A percentile compares a stretch with the other conserved stretches of the same genome.
Evolutionary conservation across 2,329 filamentous ascomycete species (phyloP).

Genomic region (Byssoonygena ceratinophila): DNA sequence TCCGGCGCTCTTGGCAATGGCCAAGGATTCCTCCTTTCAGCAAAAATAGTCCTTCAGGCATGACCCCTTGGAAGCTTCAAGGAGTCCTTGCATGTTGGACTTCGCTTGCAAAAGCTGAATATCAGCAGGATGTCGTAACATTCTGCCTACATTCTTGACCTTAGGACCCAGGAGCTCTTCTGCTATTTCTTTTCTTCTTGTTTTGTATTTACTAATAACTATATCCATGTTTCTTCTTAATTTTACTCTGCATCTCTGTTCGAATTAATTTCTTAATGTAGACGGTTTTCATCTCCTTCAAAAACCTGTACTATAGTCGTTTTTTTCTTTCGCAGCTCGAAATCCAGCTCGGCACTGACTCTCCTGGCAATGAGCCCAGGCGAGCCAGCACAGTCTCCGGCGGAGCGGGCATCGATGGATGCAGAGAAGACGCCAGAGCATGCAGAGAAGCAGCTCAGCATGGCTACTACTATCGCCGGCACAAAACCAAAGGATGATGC

Average conservation of each 20-base stretch:
- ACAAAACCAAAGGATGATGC: constrained; percentile 1
- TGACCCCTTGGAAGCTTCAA: not conserved
- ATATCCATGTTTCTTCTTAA: not conserved
- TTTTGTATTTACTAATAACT: not conserved
- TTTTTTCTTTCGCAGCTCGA: not conserved
- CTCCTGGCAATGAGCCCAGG: constrained; percentile 1
- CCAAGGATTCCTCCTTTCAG: not conserved
- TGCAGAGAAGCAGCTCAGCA: not conserved
- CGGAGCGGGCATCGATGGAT: not conserved
- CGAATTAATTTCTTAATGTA: not conserved
- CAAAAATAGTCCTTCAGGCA: not conserved
- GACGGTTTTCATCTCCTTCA: not conserved
- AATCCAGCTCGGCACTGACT: not conserved
- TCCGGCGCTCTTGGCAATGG: not conserved
- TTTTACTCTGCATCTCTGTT: not conserved
- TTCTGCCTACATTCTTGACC: constrained; percentile 1
- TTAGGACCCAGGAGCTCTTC: not conserved
- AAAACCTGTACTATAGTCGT: not conserved
- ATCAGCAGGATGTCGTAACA: not conserved
- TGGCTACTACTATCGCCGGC: not conserved
- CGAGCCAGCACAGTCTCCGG: not conserved
- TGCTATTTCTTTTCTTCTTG: not conserved
- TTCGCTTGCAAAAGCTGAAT: not conserved
- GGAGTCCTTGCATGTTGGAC: not conserved
- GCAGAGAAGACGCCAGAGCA: not conserved